Base-by-base conservation (phyloP, 768 basidiomycete genomes). In the Amanita inopinata region DNA sequence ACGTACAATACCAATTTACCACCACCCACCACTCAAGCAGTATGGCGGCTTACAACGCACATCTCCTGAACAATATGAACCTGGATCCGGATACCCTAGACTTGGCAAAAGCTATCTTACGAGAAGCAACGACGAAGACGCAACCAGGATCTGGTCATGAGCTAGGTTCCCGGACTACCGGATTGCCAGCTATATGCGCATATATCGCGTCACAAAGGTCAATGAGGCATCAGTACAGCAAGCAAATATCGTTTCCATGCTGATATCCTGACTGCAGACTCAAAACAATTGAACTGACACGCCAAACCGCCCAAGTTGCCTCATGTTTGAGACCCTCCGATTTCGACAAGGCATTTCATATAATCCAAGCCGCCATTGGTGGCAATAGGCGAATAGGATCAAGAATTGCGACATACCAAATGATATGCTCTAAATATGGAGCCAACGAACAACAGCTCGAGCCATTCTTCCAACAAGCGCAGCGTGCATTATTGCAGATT, bases 151-250 rank as follows among this genome's bases (percentile, higher is more conserved):
- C 71, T 5, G 73, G 73, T 8, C 62, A 61, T 41, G 59, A 64
- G 10, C 47, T 73, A 3, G 62, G 66, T 3, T 43, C 63, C 15
- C 60, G 56, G n/a, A 56, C 53, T 5, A 57, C 59, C 2, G 72
- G 67, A 18, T 41, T 74, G 18, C 64, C 67, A 10, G 69, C 73
- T 7, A 64, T 73, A 33, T 74, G 70, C 51, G 69, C 73, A 25
- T 65, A 61, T 44, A 51, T 75, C 33, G 71, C 73, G 15, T 73
- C 71, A 2, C 55, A 65, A 52, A 54, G 59, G 73, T 73, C 42
- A 27, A 64, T 42, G 34, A 18, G n/a, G 7, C 19, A 32, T 35
- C n/a, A n/a, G n/a, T 43, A 6, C 12, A 34, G 6, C 23, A 25
- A 14, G 28, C 6, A 27, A 11, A 22, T 5, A 7, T 5, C 7